A percentile compares a stretch with the other conserved stretches of the same genome.
Evolutionary conservation across 2,329 filamentous ascomycete species (phyloP).

Genomic region (Metarhizium sp.): DNA sequence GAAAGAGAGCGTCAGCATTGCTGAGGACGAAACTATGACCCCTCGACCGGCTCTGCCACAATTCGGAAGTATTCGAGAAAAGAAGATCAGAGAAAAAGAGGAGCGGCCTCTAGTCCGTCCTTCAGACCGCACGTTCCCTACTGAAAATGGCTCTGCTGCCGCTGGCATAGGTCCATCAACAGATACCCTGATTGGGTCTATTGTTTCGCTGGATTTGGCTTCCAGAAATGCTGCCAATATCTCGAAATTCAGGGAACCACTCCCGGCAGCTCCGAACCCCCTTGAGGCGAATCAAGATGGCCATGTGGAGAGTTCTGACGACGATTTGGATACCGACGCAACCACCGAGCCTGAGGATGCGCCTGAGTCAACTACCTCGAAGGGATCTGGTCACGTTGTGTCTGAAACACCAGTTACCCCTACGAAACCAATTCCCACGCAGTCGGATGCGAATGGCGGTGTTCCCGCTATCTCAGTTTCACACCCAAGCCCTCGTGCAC

Average conservation of each 20-base stretch:
- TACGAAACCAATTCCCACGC: background rate
- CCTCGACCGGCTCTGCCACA: constrained; percentile 65
- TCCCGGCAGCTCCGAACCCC: constrained; percentile 62
- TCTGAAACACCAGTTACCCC: constrained; percentile 2
- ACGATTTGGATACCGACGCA: constrained; percentile 15
- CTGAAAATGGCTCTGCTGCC: constrained; percentile 1
- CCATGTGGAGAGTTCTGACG: constrained; percentile 26
- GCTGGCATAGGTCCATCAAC: constrained; percentile 39
- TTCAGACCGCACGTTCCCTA: constrained; percentile 24
- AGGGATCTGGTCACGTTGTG: background rate
- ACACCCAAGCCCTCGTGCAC: constrained; percentile 2
- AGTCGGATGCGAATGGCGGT: background rate
- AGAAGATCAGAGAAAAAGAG: constrained; percentile 41
- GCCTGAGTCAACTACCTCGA: background rate
- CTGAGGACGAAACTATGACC: constrained; percentile 63
- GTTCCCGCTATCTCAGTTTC: constrained; percentile 5
- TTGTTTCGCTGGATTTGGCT: constrained; percentile 45
- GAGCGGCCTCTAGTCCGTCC: constrained; percentile 53
- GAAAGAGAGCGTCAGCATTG: constrained; percentile 34
- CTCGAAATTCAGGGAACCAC: constrained; percentile 50
- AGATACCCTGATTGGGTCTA: constrained; percentile 48
- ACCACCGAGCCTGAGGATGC: constrained; percentile 8
- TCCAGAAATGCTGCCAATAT: constrained; percentile 46
- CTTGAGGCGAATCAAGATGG: constrained; percentile 53
- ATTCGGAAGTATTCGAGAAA: constrained; percentile 65